Percentiles rank a stretch among this genome's conserved stretches.
Conservation (phyloP, 352 stramenopile genomes). For the Bremia lactucae region DNA sequence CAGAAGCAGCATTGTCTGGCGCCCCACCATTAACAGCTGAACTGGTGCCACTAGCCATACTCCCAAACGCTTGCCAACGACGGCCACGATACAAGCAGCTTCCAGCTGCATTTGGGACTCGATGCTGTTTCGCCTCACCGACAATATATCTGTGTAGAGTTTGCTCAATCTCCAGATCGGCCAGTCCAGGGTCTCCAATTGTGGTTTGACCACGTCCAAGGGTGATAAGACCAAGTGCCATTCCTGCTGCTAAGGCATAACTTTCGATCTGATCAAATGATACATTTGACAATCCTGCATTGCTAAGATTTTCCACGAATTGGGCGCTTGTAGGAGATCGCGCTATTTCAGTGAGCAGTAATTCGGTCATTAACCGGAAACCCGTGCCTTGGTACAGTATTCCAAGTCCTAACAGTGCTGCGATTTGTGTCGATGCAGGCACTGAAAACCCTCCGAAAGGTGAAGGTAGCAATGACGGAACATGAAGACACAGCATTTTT, state of each 20-base stretch:
- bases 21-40: conserved; percentile 9
- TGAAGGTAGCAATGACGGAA: conserved; percentile 90
- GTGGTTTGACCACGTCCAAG: conserved; percentile 70
- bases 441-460: conserved; percentile 95
- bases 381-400: conserved; percentile 93
- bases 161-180: conserved; percentile 94
- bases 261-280: conserved; percentile 88
- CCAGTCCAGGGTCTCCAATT: conserved; percentile 77
- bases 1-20: conserved; percentile 7
- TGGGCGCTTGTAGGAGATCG: conserved; percentile 67
- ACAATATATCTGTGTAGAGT: conserved; percentile 93
- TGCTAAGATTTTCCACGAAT: conserved; percentile 40
- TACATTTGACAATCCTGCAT: conserved; percentile 30
- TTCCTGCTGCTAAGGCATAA: conserved; percentile 86
- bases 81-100: conserved; percentile 66
- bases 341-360: conserved; percentile 94
- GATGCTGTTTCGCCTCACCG: conserved; percentile 53
- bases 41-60: conserved; percentile 11
- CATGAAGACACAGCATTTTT: conserved; percentile 98
- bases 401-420: conserved; percentile 91
- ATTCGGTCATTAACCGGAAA: conserved; percentile 96
- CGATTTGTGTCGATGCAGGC: conserved; percentile 88
- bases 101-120: conserved; percentile 30
- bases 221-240: conserved; percentile 94
- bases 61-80: conserved; percentile 48